Conservation (phyloP, 2,329 filamentous ascomycete genomes). For the Botryosphaeria dothidea region DNA sequence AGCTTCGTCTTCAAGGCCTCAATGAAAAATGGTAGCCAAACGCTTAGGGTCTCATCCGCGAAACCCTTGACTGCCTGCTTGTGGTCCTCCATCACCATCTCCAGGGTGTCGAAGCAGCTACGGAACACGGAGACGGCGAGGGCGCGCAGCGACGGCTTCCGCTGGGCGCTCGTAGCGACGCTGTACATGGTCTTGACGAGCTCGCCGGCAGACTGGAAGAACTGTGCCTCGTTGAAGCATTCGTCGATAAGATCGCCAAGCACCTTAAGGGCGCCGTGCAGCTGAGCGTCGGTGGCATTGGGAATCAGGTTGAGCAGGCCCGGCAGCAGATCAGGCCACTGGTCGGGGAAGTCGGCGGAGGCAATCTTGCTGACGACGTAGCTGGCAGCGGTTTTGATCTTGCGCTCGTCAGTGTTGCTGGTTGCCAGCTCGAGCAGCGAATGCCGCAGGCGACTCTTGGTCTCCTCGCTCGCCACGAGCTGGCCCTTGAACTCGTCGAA, state of each 20-base stretch:
- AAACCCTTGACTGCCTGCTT: constrained; percentile 83
- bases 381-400: constrained; percentile 86
- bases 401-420: constrained; percentile 72
- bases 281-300: constrained; percentile 71
- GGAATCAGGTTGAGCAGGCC: constrained; percentile 76
- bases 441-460: constrained; percentile 72
- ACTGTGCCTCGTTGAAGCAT: constrained; percentile 89
- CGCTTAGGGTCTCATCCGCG: constrained; percentile 78
- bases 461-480: constrained; percentile 69
- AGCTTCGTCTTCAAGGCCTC: constrained; percentile 73
- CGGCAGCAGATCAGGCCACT: constrained; percentile 89
- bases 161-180: constrained; percentile 73
- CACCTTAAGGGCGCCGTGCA: constrained; percentile 88
- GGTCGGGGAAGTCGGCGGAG: constrained; percentile 86
- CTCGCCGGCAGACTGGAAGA: constrained; percentile 84
- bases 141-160: constrained; percentile 75
- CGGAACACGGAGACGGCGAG: constrained; percentile 89
- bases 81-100: constrained; percentile 95
- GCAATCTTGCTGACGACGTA: constrained; percentile 93
- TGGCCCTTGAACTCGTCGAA: constrained; percentile 70
- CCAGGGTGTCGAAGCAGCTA: constrained; percentile 88
- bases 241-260: constrained; percentile 90
- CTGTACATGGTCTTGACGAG: constrained; percentile 82
- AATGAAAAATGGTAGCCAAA: constrained; percentile 90
- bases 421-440: constrained; percentile 76